Percentiles rank a stretch among this genome's conserved stretches.
These are phyloP conservation scores for Boechera stricta DNA, from an alignment of 345 rosid species.

Conservation along the genomic window DNA sequence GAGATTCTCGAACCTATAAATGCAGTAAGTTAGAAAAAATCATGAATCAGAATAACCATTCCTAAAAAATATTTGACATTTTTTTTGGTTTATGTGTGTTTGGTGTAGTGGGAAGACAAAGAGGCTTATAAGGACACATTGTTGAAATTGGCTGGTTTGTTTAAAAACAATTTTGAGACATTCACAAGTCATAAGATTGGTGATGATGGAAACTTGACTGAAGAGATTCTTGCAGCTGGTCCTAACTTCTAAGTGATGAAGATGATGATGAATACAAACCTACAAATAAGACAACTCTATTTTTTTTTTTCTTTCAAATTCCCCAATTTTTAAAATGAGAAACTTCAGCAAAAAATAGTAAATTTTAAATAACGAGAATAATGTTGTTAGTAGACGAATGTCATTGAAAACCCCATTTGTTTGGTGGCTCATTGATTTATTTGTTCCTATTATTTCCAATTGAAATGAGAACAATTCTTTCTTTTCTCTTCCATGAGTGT, in stretches of 20 bases:
- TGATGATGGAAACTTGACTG: conserved; percentile 66
- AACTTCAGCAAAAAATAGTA: not conserved
- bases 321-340: not conserved
- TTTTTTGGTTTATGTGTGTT: conserved; percentile 7
- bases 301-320: not conserved
- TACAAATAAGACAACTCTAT: not conserved
- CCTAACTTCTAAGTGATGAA: conserved; percentile 53
- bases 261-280: conserved; percentile 11
- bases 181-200: conserved; percentile 87
- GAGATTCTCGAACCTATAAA: conserved; percentile 84
- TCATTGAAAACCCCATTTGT: not conserved
- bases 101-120: conserved; percentile 79
- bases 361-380: not conserved
- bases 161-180: conserved; percentile 76
- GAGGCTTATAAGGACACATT: conserved; percentile 68
- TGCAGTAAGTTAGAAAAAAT: conserved; percentile 57
- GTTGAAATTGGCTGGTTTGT: conserved; percentile 83
- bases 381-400: not conserved
- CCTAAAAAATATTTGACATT: not conserved
- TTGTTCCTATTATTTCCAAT: conserved; percentile 3
- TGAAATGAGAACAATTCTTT: conserved; percentile 29
- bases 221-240: conserved; percentile 88
- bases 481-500: not conserved
- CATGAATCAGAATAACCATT: not conserved
- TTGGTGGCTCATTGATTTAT: not conserved